Evolutionary conservation across 345 rosid species (phyloP), one percentile per base, ranked within the genome.

Genomic region (Abelmoschus esculentus): DNA sequence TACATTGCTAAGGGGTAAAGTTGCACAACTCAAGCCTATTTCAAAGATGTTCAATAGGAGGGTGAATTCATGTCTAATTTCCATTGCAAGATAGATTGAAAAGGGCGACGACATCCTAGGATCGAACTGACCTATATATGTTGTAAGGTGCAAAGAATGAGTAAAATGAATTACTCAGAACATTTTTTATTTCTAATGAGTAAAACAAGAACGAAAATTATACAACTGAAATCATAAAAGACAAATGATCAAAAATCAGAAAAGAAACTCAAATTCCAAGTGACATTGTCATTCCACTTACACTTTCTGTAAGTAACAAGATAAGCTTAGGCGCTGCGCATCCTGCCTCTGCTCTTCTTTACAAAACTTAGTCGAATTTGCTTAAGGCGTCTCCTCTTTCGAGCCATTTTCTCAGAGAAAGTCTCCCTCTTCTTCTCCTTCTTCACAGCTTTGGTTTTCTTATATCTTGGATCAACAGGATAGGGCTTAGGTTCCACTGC

Each of bases 361-460:
- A 93, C 96, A 58, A 89, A 91, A 78, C 98, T 93, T 47, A 93
- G 70, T 58, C 84, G 84, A 61, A 95, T 89, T 85, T 87, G 82
- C 90, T 82, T 91, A 5, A 89, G 89, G 5, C 88, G 86, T 47
- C 81, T 85, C 85, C 81, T 95, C 83, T 95, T 95, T 83, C 96
- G 83, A 0, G 90, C 96, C 72, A 84, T 90, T 85, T 95, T 95
- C 84, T 95, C 97, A 2, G 97, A 96, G 64, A 95, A 81, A 11
- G 97, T 95, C 85, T 89, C 96, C 70, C 96, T 81, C 86, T 88
- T 91, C 78, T 90, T 91, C 86, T 76, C 89, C 70, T 82, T 85
- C 78, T 84, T 83, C 58, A 72, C 87, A 34, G 74, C 84, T 82
- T 79, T 82, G 0, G 86, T 80, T 78, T 90, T 91, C 73, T 88